Percentiles rank a stretch among this genome's conserved stretches.
Evolutionary conservation across 495 filamentous ascomycete genomes (phyloP).

Genomic region (Amniculicola lignicola): DNA sequence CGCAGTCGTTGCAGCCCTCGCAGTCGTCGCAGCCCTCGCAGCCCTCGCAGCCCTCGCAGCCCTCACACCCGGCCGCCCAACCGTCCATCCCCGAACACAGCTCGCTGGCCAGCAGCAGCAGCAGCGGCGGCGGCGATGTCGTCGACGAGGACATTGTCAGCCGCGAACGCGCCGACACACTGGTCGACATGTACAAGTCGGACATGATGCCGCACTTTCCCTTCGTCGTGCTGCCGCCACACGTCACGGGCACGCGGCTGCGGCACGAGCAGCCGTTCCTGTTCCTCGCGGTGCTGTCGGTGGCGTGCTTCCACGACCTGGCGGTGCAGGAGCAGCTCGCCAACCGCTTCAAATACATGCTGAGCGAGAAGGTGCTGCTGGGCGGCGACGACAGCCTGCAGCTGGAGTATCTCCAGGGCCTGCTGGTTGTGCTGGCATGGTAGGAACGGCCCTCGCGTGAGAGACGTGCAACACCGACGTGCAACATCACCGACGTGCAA

Average conservation of each 20-base stretch:
- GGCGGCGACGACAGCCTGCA: slow-evolving; percentile 19
- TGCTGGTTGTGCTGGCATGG: slow-evolving; percentile 24
- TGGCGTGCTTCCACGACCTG: slow-evolving; percentile 22
- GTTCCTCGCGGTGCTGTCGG: slow-evolving; percentile 22
- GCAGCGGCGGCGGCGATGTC: slow-evolving; percentile 23
- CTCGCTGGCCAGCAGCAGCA: too few relatives aligned
- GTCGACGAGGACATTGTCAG: slow-evolving; percentile 21
- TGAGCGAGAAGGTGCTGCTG: slow-evolving; percentile 25
- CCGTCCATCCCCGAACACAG: not conserved
- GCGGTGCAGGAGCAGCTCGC: slow-evolving; percentile 13
- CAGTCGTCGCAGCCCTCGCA: too few relatives aligned
- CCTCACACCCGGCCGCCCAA: not conserved
- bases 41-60: not conserved
- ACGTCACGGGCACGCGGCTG: slow-evolving; percentile 6
- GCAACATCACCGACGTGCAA: too few relatives aligned
- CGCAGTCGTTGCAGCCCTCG: not conserved
- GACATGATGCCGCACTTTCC: slow-evolving; percentile 31
- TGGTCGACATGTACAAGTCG: slow-evolving; percentile 29
- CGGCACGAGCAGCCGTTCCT: slow-evolving; percentile 23
- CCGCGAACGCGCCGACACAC: slow-evolving; percentile 17
- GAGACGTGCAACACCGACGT: not conserved
- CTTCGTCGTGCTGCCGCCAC: slow-evolving; percentile 13
- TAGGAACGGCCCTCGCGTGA: not conserved
- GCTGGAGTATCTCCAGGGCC: slow-evolving; percentile 28
- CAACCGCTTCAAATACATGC: slow-evolving; percentile 21